Base-by-base conservation (phyloP, 2,329 filamentous ascomycete genomes). In the Aspergillus ibericus region DNA sequence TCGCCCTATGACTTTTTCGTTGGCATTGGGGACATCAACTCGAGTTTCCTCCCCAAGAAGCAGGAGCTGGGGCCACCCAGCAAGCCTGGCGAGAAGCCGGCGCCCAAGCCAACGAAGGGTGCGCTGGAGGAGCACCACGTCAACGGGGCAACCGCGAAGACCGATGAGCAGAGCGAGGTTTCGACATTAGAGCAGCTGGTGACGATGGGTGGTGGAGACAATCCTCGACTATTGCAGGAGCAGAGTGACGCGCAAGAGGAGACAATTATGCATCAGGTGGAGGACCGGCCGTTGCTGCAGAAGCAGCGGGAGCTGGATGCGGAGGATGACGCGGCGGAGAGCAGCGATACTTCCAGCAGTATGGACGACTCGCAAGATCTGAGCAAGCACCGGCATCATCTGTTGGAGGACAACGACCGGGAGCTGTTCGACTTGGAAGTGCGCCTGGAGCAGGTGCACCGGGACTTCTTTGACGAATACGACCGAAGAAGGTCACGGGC, bases 11-110 rank as follows among this genome's bases (percentile, higher is more conserved):
- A 98, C 74, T 99, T 99, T 77, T 99, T 98, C 78, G 91, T 96
- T 58, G 95, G 95, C 15, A 96, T 97, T 63, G 95, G 95, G 62
- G 95, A 99, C 75, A 99, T 99, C 81, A 99, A 99, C 79, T 96
- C 93, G 12, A 96, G 91, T 72, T 99, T 98, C 72, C 76, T 99
- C 53, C 95, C 95, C 0, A 96, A 96, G 75, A 87, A 85, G 62
- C 80, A 81, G 60, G 81, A 80, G 35, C 70, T 79, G 38, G 78
- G 72, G 53, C 83, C 59, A 77, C 84, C 66, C 82, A 88, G 68
- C 35, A 71, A 70, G 25, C 13, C 36, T 25, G 58, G 50, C 35
- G 61, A 68, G n/a, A 72, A 71, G 60, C 59, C 63, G 16, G 62
- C 63, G 7, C 63, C 61, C 5, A 72, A 68, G 53, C 64, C 63